A percentile compares a stretch with the other conserved stretches of the same genome.
Conservation (phyloP, 2,329 filamentous ascomycete species). For the Tolypocladium nubicola region DNA sequence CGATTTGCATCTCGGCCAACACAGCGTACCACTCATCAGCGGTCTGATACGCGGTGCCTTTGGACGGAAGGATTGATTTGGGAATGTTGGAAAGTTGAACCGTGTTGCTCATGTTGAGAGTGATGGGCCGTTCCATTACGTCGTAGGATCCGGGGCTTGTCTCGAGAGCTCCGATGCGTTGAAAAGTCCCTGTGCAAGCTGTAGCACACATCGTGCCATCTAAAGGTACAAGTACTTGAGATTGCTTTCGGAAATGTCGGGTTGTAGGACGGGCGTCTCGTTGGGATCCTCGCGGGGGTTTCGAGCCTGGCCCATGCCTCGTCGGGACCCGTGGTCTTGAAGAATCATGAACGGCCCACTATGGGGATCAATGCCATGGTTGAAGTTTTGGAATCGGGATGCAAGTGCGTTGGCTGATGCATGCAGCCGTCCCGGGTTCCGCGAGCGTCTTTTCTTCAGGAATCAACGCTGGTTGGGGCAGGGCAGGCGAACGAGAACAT, state of each 20-base stretch:
- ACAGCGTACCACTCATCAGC: slow-evolving; percentile 26
- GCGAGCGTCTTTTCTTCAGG: slow-evolving; percentile 11
- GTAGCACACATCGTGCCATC: slow-evolving; percentile 27
- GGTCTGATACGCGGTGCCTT: slow-evolving; percentile 10
- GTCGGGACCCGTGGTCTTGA: slow-evolving; percentile 8
- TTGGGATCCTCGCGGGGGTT: slow-evolving; percentile 7
- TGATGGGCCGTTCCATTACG: slow-evolving; percentile 24
- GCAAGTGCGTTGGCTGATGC: slow-evolving; percentile 8
- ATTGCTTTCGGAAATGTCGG: slow-evolving; percentile 16
- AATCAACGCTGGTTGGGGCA: slow-evolving; percentile 9
- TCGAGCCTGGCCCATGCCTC: slow-evolving; percentile 11
- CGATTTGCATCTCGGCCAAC: slow-evolving; percentile 29
- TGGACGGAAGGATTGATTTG: slow-evolving; percentile 7
- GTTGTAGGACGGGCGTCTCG: slow-evolving; percentile 10
- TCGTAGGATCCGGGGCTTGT: slow-evolving; percentile 11
- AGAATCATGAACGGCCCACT: slow-evolving; percentile 14
- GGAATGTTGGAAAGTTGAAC: slow-evolving; percentile 16
- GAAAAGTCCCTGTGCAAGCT: slow-evolving; percentile 22
- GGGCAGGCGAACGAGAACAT: slow-evolving; percentile 9
- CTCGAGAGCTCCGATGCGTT: slow-evolving; percentile 28
- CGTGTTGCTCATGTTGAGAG: slow-evolving; percentile 30
- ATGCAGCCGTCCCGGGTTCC: slow-evolving; percentile 12
- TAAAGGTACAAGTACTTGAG: slow-evolving; percentile 21
- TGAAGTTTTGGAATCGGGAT: slow-evolving; percentile 8
- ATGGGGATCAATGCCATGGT: slow-evolving; percentile 10